Conservation (phyloP, 1,284 basidiomycete genomes). For the Leccinum pallidistipes region DNA sequence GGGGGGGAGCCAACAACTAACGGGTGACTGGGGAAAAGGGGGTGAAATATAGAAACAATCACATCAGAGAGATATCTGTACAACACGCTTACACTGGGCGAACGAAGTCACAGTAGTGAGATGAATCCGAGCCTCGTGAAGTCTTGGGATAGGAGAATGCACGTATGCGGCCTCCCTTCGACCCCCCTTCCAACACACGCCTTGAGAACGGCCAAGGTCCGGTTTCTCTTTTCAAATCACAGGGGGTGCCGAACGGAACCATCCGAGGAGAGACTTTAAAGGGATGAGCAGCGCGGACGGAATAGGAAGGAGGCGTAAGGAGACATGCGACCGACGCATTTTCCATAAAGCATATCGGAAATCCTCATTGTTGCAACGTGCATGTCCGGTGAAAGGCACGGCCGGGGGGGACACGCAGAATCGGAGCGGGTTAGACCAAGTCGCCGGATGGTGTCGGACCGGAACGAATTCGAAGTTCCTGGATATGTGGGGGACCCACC, state of each 20-base stretch:
- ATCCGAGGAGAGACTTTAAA: neutral
- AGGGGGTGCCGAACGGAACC: slow-evolving; percentile 5
- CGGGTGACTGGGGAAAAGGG: neutral
- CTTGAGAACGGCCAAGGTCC: slow-evolving; percentile 5
- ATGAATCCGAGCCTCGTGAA: slow-evolving; percentile 13
- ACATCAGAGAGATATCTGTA: slow-evolving; percentile 14
- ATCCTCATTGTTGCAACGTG: slow-evolving; percentile 23
- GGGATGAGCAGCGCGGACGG: slow-evolving; percentile 3
- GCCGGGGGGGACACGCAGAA: neutral
- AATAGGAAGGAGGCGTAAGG: slow-evolving; percentile 1
- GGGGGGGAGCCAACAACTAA: neutral
- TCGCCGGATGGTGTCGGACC: neutral
- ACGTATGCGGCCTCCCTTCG: neutral
- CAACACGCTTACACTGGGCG: neutral
- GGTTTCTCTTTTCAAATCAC: slow-evolving; percentile 4
- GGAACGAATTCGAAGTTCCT: neutral
- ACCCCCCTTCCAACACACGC: neutral
- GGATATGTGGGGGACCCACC: neutral
- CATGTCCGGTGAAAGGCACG: neutral
- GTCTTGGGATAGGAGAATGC: slow-evolving; percentile 1
- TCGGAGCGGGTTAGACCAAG: neutral
- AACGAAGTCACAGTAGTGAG: slow-evolving; percentile 1
- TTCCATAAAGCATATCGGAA: neutral
- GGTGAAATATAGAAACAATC: neutral
- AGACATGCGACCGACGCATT: neutral